These are phyloP conservation scores for Lachnellula arida DNA, from an alignment of 2,329 filamentous ascomycete species.

Conservation along the genomic window DNA sequence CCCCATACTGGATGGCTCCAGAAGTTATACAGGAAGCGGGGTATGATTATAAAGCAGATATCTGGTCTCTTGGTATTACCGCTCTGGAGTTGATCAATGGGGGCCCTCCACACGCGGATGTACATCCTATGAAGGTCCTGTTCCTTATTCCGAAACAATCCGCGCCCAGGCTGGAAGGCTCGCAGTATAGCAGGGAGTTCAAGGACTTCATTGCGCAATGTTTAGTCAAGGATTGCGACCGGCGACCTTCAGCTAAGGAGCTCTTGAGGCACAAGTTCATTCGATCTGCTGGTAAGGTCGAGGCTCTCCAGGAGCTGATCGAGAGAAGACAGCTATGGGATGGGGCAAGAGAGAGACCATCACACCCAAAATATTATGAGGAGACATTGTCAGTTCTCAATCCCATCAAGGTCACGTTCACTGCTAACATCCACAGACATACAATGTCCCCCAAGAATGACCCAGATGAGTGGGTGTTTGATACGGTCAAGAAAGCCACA, in stretches of 20 bases:
- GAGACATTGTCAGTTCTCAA: slow-evolving; percentile 64
- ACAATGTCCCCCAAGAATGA: slow-evolving; percentile 63
- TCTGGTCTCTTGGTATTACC: slow-evolving; percentile 90
- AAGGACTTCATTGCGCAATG: slow-evolving; percentile 91
- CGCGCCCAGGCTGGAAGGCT: slow-evolving; percentile 77
- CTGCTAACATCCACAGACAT: slow-evolving; percentile 41
- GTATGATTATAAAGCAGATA: slow-evolving; percentile 85
- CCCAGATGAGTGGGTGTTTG: slow-evolving; percentile 90
- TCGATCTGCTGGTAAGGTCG: slow-evolving; percentile 78
- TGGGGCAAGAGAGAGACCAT: slow-evolving; percentile 62
- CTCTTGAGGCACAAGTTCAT: slow-evolving; percentile 87
- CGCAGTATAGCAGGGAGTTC: slow-evolving; percentile 78
- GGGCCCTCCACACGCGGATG: slow-evolving; percentile 80
- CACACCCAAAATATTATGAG: slow-evolving; percentile 82
- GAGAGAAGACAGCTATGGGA: slow-evolving; percentile 79
- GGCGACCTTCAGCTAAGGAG: slow-evolving; percentile 78
- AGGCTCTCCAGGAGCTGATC: slow-evolving; percentile 82
- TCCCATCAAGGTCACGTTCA: not conserved
- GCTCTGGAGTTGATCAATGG: slow-evolving; percentile 86
- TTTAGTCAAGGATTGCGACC: slow-evolving; percentile 85
- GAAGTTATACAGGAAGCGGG: slow-evolving; percentile 87
- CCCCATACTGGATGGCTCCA: slow-evolving; percentile 95
- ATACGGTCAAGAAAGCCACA: slow-evolving; percentile 75
- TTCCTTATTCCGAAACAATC: slow-evolving; percentile 88
- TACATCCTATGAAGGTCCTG: slow-evolving; percentile 90